Percentiles rank a stretch among this genome's conserved stretches.
These are phyloP conservation scores for Fistulinella cinereoalba DNA, from an alignment of 1,284 basidiomycete genomes.

Conservation along the genomic window DNA sequence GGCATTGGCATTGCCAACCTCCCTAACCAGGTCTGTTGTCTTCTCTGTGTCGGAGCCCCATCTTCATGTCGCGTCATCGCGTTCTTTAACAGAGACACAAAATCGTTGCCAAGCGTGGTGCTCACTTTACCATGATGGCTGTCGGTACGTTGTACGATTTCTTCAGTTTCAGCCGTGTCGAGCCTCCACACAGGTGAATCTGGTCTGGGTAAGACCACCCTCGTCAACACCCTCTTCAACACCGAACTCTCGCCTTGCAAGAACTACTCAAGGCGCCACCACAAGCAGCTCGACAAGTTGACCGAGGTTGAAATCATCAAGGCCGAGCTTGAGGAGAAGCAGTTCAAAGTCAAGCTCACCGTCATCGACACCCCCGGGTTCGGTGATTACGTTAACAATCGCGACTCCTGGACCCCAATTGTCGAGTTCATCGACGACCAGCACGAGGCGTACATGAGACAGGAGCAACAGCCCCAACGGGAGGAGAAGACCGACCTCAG, in stretches of 20 bases:
- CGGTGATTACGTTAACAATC: constrained; percentile 99
- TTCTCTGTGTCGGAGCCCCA: not conserved
- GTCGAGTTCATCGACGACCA: constrained; percentile 99
- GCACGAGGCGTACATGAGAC: constrained; percentile 99
- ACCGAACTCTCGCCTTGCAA: constrained; percentile 93
- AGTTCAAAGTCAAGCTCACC: constrained; percentile 98
- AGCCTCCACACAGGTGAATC: constrained; percentile 70
- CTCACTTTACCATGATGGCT: constrained; percentile 99
- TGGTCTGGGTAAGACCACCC: constrained; percentile 91
- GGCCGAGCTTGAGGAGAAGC: constrained; percentile 97
- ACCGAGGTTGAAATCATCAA: constrained; percentile 98
- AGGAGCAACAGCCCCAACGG: constrained; percentile 97
- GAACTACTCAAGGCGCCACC: constrained; percentile 89
- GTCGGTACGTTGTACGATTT: constrained; percentile 66
- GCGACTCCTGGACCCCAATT: constrained; percentile 96
- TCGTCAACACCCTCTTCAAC: constrained; percentile 99
- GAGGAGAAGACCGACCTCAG: constrained; percentile 91
- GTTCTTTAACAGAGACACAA: constrained; percentile 75
- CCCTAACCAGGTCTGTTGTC: constrained; percentile 86
- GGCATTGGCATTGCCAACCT: constrained; percentile 91
- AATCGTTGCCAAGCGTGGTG: constrained; percentile 95
- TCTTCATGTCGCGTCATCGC: constrained; percentile 6
- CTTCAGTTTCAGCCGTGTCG: not conserved
- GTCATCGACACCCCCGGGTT: constrained; percentile 99
- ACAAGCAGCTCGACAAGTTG: constrained; percentile 98